phyloP scores from a whole-genome alignment of 768 basidiomycete genomes.

The Rhodotorula toruloides region DNA sequence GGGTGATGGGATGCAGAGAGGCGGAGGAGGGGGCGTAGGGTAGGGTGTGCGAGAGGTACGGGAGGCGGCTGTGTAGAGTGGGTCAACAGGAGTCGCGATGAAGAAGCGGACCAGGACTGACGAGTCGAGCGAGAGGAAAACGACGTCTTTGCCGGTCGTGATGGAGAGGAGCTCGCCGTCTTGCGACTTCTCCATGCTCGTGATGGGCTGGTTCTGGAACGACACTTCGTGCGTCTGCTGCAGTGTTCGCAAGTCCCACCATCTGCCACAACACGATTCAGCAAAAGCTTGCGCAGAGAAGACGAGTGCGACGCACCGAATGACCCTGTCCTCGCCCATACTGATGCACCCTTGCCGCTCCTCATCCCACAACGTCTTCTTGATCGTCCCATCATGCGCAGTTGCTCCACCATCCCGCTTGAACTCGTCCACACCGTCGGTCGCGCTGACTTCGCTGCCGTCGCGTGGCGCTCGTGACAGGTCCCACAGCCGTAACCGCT shows the following conservation, averaged over 20 bases:
- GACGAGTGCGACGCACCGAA: constrained; percentile 60
- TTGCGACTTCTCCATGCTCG: constrained; percentile 85
- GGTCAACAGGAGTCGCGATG: not conserved
- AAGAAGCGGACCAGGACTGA: constrained; percentile 29
- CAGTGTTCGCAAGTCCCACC: constrained; percentile 91
- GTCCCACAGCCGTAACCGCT: constrained; percentile 94
- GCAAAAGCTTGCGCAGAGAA: not conserved
- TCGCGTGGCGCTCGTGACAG: constrained; percentile 57
- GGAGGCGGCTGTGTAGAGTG: constrained; percentile 44
- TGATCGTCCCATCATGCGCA: constrained; percentile 82
- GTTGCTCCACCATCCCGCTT: constrained; percentile 50
- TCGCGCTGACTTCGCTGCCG: not conserved
- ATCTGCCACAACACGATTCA: constrained; percentile 52
- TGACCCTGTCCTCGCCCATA: constrained; percentile 82
- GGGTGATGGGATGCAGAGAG: constrained; percentile 81
- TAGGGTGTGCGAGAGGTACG: constrained; percentile 70
- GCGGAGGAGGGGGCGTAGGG: constrained; percentile 87
- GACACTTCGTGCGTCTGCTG: constrained; percentile 57
- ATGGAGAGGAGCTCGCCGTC: constrained; percentile 55
- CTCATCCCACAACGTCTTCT: constrained; percentile 89
- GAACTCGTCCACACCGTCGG: constrained; percentile 17
- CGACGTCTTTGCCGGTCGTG: constrained; percentile 84
- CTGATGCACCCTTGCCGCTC: constrained; percentile 62
- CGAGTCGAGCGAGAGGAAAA: constrained; percentile 65
- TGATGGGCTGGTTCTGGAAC: constrained; percentile 73